Base-by-base conservation (phyloP, 345 rosid genomes). In the Rhodamnia rubescens region DNA sequence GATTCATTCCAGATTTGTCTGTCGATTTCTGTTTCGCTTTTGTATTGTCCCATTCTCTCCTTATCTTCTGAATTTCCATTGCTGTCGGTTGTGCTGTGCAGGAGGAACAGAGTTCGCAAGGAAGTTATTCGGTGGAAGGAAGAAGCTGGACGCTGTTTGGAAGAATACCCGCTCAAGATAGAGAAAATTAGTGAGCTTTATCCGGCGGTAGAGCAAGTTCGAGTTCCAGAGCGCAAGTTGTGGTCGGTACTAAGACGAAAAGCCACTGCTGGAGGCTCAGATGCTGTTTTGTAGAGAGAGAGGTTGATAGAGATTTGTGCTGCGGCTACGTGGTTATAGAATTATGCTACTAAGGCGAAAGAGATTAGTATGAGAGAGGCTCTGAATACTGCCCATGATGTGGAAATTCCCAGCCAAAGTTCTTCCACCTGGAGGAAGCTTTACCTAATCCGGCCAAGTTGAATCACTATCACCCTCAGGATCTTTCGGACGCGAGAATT, bases 401-500 rank as follows among this genome's bases (percentile, higher is more conserved):
- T 54, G 24, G 69, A 83, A 83, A 51, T 36, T 50, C 50, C 22
- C 84, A 32, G 20, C 52, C 56, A 49, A 26, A 29, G 27, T 53
- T 82, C 55, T 44, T 82, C 47, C 61, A 53, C 0, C 12, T 0
- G 52, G 22, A 18, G 55, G 84, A 40, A 83, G 44, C 61, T 57
- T 57, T 57, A 0, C 61, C 1, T 6, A 3, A 57, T 57, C 61
- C 7, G 0, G 1, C 14, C 61, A 5, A 14, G 0, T 57, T 0
- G 11, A 13, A 24, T 57, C 1, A 11, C 29, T 1, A 0, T 57
- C 61, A 10, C 7, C 27, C 29, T 57, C 0, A 2, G 29, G 15
- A 5, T 57, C 29, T 57, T 24, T 26, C 0, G 0, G 13, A 57
- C 0, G 6, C 0, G 1, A 2, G 61, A 24, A 56, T 24, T 11